Percentiles rank a stretch among this genome's conserved stretches.
Evolutionary conservation across 176 grass and related monocot genomes (phyloP).

Genomic region (Elymus sibiricus): DNA sequence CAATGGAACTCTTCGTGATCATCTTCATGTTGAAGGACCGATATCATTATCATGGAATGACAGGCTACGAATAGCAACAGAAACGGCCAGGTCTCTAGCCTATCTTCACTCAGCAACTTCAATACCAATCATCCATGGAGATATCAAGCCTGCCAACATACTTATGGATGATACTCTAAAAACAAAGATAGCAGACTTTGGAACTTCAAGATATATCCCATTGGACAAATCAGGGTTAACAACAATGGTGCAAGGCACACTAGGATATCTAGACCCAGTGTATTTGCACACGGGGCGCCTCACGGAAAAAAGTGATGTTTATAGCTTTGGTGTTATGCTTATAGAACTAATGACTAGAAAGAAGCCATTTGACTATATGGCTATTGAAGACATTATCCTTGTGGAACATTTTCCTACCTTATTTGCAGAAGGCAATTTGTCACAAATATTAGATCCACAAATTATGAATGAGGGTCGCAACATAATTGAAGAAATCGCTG

Average conservation of each 20-base stretch:
- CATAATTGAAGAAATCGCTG: not conserved
- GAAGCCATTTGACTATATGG: not conserved
- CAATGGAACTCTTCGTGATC: not conserved
- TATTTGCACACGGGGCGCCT: not conserved
- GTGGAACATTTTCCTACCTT: not conserved
- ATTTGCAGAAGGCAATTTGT: not conserved
- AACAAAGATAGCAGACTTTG: not conserved
- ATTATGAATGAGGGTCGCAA: not conserved
- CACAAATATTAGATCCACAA: not conserved
- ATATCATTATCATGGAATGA: not conserved
- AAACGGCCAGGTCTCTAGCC: not conserved
- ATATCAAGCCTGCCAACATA: not conserved
- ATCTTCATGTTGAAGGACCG: not conserved
- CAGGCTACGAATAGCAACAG: not conserved
- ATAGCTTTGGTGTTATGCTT: not conserved
- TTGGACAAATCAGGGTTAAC: not conserved
- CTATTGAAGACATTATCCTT: not conserved
- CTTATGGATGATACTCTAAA: not conserved
- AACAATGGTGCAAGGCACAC: not conserved
- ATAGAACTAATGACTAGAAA: not conserved
- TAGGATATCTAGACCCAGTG: not conserved
- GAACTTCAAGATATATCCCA: not conserved
- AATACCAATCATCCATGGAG: not conserved
- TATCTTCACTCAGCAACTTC: not conserved
- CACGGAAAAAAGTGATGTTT: not conserved